Evolutionary conservation across 148 eudicot species (phyloP), one percentile per base, ranked within the genome.

Genomic region (Cornus controversa): DNA sequence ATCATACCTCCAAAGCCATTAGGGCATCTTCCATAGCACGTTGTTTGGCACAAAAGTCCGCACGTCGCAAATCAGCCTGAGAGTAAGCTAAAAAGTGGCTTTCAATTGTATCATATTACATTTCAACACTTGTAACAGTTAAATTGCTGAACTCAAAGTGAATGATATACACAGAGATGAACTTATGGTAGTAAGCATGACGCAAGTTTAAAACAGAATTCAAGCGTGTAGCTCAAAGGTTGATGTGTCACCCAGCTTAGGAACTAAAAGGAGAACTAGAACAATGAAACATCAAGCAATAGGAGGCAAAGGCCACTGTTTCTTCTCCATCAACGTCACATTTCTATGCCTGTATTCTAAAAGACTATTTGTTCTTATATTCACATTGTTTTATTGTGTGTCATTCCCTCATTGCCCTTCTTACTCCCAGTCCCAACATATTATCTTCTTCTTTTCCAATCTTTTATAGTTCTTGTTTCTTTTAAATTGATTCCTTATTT

Each of bases 1-100:
- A 79, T 11, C 25, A 31, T 81, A 95, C 98, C 94, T 95, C 96
- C 77, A 95, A 84, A 77, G 97, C 98, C 96, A 90, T 93, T 14
- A 93, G 85, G 76, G 97, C 87, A 90, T 95, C 98, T 81, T 90
- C 96, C 89, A 89, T 89, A 7, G 98, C 97, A 77, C 97, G 96
- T 83, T 82, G 91, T 80, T 95, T 93, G 78, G 98, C 97, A 71
- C 79, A 89, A 67, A 82, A 82, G 85, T 95, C 97, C 76, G 98
- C 98, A 71, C 92, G 89, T 23, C 94, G 87, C 76, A 95, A 84
- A 87, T 95, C 98, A 87, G 98, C 98, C 98, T 95, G 81, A 74
- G 67, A 65, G 80, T 65, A 66, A 79, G 31, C 13, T 50, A 65
- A 70, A 83, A 70, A 67, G 22, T 15, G 36, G 64, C 25, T 67